Conservation (phyloP, 768 basidiomycete genomes). For the Pulveroboletus sp. region DNA sequence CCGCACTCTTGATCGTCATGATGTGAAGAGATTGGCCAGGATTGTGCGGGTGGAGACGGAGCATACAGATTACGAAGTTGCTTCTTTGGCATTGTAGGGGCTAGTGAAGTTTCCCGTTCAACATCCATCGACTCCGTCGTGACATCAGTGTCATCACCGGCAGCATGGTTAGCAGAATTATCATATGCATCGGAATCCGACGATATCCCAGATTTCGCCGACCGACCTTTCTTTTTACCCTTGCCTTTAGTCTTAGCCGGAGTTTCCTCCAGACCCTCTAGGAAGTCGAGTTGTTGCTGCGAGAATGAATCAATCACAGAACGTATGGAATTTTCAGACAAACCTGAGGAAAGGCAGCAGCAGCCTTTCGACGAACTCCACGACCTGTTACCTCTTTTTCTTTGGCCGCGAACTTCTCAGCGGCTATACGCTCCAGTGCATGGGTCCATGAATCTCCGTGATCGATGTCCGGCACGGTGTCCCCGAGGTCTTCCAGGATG, state of each 20-base stretch:
- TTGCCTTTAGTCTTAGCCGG: constrained; percentile 36
- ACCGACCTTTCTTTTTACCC: constrained; percentile 31
- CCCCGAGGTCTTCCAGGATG: constrained; percentile 60
- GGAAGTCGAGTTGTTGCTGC: constrained; percentile 30
- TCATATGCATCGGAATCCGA: constrained; percentile 41
- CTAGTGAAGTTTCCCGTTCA: constrained; percentile 1
- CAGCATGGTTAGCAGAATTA: constrained; percentile 14
- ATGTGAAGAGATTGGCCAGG: neutral
- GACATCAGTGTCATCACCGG: constrained; percentile 21
- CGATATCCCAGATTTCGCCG: constrained; percentile 28
- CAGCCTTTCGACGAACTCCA: constrained; percentile 70
- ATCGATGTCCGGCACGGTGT: constrained; percentile 42
- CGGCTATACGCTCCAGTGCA: constrained; percentile 49
- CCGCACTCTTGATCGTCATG: constrained; percentile 41
- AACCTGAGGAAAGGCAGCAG: constrained; percentile 41
- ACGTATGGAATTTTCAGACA: constrained; percentile 2
- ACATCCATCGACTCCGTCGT: constrained; percentile 23
- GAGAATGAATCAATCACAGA: constrained; percentile 1
- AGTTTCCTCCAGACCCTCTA: constrained; percentile 33
- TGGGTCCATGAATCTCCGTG: constrained; percentile 79
- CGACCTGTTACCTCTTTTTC: constrained; percentile 61
- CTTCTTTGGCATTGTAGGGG: neutral
- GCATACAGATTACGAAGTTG: constrained; percentile 1
- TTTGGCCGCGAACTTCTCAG: constrained; percentile 37
- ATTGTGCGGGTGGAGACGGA: constrained; percentile 2